phyloP scores from a whole-genome alignment of 1,139 yeast species.

The Blastobotrys elegans region DNA sequence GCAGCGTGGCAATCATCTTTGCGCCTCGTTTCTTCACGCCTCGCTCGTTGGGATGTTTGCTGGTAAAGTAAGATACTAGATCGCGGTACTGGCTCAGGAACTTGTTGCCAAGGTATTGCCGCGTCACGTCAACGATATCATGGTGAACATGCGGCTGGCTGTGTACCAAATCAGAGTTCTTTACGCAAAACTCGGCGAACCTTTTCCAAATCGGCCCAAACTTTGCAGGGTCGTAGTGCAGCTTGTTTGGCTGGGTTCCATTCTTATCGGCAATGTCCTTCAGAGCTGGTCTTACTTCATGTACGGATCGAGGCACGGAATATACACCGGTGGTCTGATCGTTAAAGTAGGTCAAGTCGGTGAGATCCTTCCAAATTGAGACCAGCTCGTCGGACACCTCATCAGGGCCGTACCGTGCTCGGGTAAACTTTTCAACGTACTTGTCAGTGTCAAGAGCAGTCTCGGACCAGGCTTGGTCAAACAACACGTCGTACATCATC shows the following conservation, averaged over 20 bases:
- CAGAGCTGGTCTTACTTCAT: conserved; percentile 17
- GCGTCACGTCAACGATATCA: conserved; percentile 19
- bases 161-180: background rate
- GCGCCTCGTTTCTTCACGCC: conserved; percentile 1
- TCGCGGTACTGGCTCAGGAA: conserved; percentile 14
- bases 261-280: conserved; percentile 13
- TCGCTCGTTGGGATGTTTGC: background rate
- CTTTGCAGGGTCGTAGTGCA: conserved; percentile 15
- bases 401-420: conserved; percentile 17
- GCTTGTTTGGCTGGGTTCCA: conserved; percentile 16
- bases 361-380: conserved; percentile 16
- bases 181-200: conserved; percentile 9
- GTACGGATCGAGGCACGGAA: conserved; percentile 17
- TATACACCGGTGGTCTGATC: conserved; percentile 15
- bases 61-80: conserved; percentile 6
- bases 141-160: conserved; percentile 17
- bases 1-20: conserved; percentile 13
- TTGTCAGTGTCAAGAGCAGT: conserved; percentile 12
- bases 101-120: conserved; percentile 18
- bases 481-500: conserved; percentile 18
- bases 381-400: conserved; percentile 3
- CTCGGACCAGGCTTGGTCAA: conserved; percentile 20
- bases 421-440: conserved; percentile 14
- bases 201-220: conserved; percentile 15
- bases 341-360: conserved; percentile 17